Percentiles rank a stretch among this genome's conserved stretches.
Evolutionary conservation across 1,284 basidiomycete genomes (phyloP).

Genomic region (Ceratobasidium theobromae): DNA sequence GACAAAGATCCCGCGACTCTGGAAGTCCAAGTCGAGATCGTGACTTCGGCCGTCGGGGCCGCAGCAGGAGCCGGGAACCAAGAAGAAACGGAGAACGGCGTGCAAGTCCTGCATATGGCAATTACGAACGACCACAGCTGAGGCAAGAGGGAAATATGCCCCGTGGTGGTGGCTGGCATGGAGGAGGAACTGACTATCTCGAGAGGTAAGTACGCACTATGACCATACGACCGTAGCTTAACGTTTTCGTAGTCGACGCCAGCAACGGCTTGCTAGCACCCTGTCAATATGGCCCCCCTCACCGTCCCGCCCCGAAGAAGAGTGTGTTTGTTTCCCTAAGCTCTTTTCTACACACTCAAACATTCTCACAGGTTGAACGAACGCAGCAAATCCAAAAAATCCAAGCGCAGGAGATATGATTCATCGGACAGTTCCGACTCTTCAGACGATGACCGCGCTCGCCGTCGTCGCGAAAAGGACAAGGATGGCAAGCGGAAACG

Average conservation of each 20-base stretch:
- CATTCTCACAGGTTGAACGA: conserved; percentile 52
- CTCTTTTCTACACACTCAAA: not conserved
- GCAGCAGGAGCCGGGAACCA: conserved; percentile 7
- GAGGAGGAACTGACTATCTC: conserved; percentile 38
- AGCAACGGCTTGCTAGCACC: conserved; percentile 64
- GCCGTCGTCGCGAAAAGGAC: conserved; percentile 51
- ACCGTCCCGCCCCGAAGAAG: conserved; percentile 64
- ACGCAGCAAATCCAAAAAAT: conserved; percentile 58
- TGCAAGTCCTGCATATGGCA: conserved; percentile 35
- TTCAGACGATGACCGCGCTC: conserved; percentile 61
- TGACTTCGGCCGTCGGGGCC: conserved; percentile 11
- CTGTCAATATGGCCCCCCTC: conserved; percentile 84
- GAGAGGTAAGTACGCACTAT: conserved; percentile 39
- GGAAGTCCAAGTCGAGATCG: not conserved
- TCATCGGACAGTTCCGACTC: conserved; percentile 51
- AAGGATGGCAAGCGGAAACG: conserved; percentile 61
- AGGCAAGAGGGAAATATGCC: conserved; percentile 36
- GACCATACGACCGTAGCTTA: conserved; percentile 26
- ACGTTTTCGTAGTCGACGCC: conserved; percentile 60
- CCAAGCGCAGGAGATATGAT: conserved; percentile 60
- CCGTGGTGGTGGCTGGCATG: conserved; percentile 19
- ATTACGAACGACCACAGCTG: conserved; percentile 30
- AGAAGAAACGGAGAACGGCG: conserved; percentile 34
- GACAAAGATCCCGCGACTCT: not conserved
- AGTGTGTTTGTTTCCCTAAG: conserved; percentile 52